Conservation (phyloP, 148 eudicot species). For the Cornus controversa region DNA sequence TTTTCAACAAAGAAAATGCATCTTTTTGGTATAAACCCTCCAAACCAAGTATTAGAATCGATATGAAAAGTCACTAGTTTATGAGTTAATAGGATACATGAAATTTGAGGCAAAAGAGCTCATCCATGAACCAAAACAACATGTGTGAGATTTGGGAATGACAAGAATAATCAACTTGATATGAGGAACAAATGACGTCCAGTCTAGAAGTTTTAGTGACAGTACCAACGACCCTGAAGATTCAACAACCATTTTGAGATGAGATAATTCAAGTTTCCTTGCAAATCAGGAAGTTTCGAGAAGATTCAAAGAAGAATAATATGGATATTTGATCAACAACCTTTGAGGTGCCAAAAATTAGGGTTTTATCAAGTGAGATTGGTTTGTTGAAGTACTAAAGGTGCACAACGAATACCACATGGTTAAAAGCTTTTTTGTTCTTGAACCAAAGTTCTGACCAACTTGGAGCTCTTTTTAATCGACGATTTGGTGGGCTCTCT, state of each 20-base stretch:
- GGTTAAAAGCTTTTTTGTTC: slow-evolving; percentile 38
- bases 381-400: slow-evolving; percentile 17
- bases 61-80: too few relatives aligned
- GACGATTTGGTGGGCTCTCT: too few relatives aligned
- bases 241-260: slow-evolving; percentile 75
- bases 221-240: slow-evolving; percentile 64
- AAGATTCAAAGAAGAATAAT: slow-evolving; percentile 50
- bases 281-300: slow-evolving; percentile 52
- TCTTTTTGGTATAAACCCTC: too few relatives aligned
- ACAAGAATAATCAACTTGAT: slow-evolving; percentile 47
- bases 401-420: slow-evolving; percentile 41
- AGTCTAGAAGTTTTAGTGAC: slow-evolving; percentile 56
- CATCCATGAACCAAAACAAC: slow-evolving; percentile 47
- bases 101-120: too few relatives aligned
- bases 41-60: too few relatives aligned
- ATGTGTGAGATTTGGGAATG: slow-evolving; percentile 68
- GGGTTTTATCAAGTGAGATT: slow-evolving; percentile 21
- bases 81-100: too few relatives aligned
- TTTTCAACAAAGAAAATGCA: slow-evolving; percentile 35
- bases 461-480: slow-evolving; percentile 2
- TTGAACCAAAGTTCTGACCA: slow-evolving; percentile 45
- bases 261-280: slow-evolving; percentile 43
- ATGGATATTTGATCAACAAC: slow-evolving; percentile 46
- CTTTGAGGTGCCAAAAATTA: slow-evolving; percentile 22
- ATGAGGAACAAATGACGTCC: slow-evolving; percentile 64